Evolutionary conservation across 352 stramenopile species (phyloP).

Genomic region (Globisporangium paddicum): DNA sequence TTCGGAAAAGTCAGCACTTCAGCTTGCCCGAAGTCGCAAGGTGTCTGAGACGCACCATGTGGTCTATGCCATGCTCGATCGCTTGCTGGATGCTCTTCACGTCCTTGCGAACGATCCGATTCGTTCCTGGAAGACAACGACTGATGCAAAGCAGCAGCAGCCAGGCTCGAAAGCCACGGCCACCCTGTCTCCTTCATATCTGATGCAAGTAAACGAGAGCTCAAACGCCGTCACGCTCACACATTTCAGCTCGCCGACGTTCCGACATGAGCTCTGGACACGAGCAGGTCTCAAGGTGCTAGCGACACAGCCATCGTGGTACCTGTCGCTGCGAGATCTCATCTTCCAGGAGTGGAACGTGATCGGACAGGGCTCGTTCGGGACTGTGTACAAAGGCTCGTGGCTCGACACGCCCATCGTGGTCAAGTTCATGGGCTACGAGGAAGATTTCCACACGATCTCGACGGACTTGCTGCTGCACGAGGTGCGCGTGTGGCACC

Average conservation of each 20-base stretch:
- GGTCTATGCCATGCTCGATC: constrained; percentile 1
- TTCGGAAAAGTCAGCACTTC: constrained; percentile 4
- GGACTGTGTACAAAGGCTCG: background rate
- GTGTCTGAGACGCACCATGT: constrained; percentile 1
- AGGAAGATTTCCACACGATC: background rate
- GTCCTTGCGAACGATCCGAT: background rate
- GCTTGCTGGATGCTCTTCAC: background rate
- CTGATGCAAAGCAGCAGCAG: background rate
- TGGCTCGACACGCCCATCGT: constrained; percentile 2
- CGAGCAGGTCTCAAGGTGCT: background rate
- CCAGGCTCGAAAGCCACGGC: background rate
- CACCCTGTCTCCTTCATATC: background rate
- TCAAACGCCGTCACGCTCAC: background rate
- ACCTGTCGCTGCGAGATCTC: background rate
- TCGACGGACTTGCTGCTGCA: background rate
- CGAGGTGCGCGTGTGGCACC: background rate
- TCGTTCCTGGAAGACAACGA: background rate
- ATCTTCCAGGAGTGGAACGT: constrained; percentile 13
- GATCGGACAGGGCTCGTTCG: constrained; percentile 8
- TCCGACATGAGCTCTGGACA: background rate
- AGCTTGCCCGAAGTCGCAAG: background rate
- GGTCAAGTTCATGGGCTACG: constrained; percentile 9
- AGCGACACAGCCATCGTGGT: background rate
- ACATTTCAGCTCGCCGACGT: background rate
- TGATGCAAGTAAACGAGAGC: background rate